These are phyloP conservation scores for Thozetella sp. DNA, from an alignment of 495 filamentous ascomycete species.

Conservation along the genomic window DNA sequence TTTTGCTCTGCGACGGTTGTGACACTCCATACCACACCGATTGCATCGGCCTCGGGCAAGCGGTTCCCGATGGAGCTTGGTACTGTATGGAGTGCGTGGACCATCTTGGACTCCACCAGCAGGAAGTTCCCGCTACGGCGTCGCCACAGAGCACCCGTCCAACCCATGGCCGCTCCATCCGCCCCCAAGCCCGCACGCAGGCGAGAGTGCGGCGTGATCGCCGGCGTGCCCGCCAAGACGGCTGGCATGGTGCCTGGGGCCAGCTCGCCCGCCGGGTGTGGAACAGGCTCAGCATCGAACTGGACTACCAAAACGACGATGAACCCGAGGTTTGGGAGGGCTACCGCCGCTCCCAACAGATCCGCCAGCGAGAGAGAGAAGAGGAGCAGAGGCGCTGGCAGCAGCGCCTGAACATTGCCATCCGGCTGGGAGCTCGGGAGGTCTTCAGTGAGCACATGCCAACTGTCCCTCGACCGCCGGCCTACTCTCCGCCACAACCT, in stretches of 20 bases:
- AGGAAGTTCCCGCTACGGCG: background rate
- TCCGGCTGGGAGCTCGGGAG: conserved; percentile 67
- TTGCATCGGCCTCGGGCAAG: conserved; percentile 75
- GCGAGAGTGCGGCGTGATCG: conserved; percentile 46
- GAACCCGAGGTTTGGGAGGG: conserved; percentile 46
- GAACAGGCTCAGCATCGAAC: conserved; percentile 69
- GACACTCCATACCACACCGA: conserved; percentile 82
- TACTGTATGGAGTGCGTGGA: conserved; percentile 78
- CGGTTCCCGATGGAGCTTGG: conserved; percentile 75
- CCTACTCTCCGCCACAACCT: conserved; percentile 33
- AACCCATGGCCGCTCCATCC: conserved; percentile 2
- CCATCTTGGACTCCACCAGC: conserved; percentile 40
- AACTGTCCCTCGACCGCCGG: conserved; percentile 22
- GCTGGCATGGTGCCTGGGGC: conserved; percentile 59
- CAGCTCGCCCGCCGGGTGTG: conserved; percentile 49
- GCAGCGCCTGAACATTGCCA: conserved; percentile 77
- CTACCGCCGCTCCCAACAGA: conserved; percentile 55
- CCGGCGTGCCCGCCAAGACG: conserved; percentile 45
- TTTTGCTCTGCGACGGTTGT: conserved; percentile 88
- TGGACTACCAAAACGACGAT: conserved; percentile 89
- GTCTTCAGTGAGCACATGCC: conserved; percentile 66
- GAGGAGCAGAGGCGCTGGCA: conserved; percentile 79
- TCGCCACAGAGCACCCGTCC: conserved; percentile 11
- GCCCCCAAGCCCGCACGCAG: conserved; percentile 41
- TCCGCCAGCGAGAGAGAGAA: conserved; percentile 62